Conservation (phyloP, 2,329 filamentous ascomycete species). For the Ascochyta pisi region DNA sequence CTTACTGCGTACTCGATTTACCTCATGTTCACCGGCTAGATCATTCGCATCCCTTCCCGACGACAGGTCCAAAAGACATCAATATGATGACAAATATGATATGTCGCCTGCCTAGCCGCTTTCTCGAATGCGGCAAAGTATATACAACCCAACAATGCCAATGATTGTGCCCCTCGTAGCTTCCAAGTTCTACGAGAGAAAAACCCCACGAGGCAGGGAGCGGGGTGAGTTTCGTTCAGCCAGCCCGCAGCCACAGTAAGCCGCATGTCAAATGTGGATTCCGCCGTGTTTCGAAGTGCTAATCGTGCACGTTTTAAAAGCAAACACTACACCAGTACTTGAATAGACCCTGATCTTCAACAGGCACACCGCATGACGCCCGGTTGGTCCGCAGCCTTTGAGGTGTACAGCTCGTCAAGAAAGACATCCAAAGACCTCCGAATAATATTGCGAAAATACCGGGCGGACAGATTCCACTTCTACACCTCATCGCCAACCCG, state of each 20-base stretch:
- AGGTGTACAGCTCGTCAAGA: neutral
- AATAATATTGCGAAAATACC: neutral
- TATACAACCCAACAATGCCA: neutral
- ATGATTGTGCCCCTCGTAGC: neutral
- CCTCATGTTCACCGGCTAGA: neutral
- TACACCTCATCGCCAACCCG: neutral
- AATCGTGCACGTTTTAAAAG: neutral
- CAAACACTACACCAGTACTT: neutral
- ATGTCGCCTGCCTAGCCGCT: neutral
- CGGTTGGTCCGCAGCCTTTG: neutral
- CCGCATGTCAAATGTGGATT: neutral
- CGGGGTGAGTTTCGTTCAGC: neutral
- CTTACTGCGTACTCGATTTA: neutral
- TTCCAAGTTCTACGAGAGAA: neutral
- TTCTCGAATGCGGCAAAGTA: neutral
- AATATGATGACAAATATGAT: slow-evolving; percentile 8
- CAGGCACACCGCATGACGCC: slow-evolving; percentile 6
- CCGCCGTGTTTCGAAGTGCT: neutral
- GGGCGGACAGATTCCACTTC: neutral
- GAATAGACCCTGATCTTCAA: neutral
- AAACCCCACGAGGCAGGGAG: neutral
- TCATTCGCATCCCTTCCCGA: neutral
- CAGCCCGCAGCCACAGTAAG: slow-evolving; percentile 15
- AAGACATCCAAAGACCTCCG: neutral
- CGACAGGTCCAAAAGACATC: neutral